phyloP scores from a whole-genome alignment of 2,329 filamentous ascomycete species.

The Aspergillus sp. region DNA sequence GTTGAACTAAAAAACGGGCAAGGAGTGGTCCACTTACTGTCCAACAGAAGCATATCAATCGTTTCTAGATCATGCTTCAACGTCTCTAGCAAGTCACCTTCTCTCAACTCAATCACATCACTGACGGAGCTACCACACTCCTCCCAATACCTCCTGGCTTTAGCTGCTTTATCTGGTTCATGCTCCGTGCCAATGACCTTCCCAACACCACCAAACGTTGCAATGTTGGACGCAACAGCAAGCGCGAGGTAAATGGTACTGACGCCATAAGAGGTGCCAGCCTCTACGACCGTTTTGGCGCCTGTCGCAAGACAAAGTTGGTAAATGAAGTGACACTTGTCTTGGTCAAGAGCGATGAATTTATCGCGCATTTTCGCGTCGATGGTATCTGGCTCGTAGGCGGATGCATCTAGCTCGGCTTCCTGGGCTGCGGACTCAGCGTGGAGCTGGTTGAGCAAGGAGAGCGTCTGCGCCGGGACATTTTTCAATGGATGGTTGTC shows the following conservation, averaged over 20 bases:
- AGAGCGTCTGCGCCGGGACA: conserved; percentile 9
- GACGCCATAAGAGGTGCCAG: conserved; percentile 56
- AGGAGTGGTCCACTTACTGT: conserved; percentile 31
- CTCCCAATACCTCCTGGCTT: conserved; percentile 40
- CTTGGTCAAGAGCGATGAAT: conserved; percentile 54
- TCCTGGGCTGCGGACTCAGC: conserved; percentile 27
- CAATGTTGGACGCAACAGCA: conserved; percentile 47
- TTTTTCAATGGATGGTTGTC: neutral
- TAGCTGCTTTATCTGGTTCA: conserved; percentile 47
- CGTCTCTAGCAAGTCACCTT: conserved; percentile 37
- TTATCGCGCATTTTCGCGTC: conserved; percentile 47
- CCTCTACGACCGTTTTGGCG: conserved; percentile 51
- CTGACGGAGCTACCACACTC: conserved; percentile 26
- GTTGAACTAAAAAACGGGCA: neutral
- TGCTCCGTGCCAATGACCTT: conserved; percentile 57
- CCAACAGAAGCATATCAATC: conserved; percentile 32
- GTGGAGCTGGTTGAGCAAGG: conserved; percentile 27
- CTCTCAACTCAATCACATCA: conserved; percentile 31
- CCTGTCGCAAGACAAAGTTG: conserved; percentile 44
- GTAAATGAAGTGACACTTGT: conserved; percentile 54
- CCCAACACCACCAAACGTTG: conserved; percentile 24
- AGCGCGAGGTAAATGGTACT: conserved; percentile 58
- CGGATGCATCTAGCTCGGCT: conserved; percentile 16
- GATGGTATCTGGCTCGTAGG: conserved; percentile 13
- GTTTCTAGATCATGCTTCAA: conserved; percentile 26